These are phyloP conservation scores for Colletotrichum euphorbiae DNA, from an alignment of 2,329 filamentous ascomycete genomes.

Conservation along the genomic window DNA sequence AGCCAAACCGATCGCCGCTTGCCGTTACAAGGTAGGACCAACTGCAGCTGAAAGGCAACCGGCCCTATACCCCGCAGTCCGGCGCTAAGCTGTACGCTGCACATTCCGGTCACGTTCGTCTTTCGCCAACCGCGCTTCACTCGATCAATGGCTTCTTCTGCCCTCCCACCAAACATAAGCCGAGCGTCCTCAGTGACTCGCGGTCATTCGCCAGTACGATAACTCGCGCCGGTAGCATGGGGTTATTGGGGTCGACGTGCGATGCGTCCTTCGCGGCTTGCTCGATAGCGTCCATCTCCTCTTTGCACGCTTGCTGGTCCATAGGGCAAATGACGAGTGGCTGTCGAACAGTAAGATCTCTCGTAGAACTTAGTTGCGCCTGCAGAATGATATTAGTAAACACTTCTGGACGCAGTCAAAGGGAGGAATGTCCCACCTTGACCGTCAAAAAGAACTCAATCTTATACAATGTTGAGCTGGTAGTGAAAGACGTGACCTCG, in stretches of 20 bases:
- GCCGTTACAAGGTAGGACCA: slow-evolving; percentile 10
- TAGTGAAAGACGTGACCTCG: slow-evolving; percentile 90
- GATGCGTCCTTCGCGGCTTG: slow-evolving; percentile 94
- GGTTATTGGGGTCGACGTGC: slow-evolving; percentile 87
- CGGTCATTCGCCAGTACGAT: slow-evolving; percentile 85
- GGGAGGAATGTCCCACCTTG: slow-evolving; percentile 70
- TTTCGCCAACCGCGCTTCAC: slow-evolving; percentile 46
- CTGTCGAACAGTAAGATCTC: slow-evolving; percentile 89
- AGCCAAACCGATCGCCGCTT: slow-evolving; percentile 10
- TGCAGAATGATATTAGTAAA: slow-evolving; percentile 51
- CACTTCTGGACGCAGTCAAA: slow-evolving; percentile 35
- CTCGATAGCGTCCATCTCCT: slow-evolving; percentile 98
- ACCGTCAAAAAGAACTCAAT: slow-evolving; percentile 97
- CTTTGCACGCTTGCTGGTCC: slow-evolving; percentile 94
- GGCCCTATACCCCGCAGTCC: slow-evolving; percentile 29
- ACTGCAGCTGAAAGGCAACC: background rate
- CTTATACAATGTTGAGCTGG: slow-evolving; percentile 93
- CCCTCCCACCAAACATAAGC: slow-evolving; percentile 71
- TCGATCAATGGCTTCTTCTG: slow-evolving; percentile 76
- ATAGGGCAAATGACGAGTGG: slow-evolving; percentile 96
- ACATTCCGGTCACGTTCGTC: slow-evolving; percentile 8
- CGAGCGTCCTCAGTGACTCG: slow-evolving; percentile 70
- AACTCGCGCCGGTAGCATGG: slow-evolving; percentile 87
- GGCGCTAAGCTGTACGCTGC: slow-evolving; percentile 2
- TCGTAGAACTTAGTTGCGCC: slow-evolving; percentile 88